Base-by-base conservation (phyloP, 202 grass and related monocot genomes). In the Cymbopogon flexuosus region DNA sequence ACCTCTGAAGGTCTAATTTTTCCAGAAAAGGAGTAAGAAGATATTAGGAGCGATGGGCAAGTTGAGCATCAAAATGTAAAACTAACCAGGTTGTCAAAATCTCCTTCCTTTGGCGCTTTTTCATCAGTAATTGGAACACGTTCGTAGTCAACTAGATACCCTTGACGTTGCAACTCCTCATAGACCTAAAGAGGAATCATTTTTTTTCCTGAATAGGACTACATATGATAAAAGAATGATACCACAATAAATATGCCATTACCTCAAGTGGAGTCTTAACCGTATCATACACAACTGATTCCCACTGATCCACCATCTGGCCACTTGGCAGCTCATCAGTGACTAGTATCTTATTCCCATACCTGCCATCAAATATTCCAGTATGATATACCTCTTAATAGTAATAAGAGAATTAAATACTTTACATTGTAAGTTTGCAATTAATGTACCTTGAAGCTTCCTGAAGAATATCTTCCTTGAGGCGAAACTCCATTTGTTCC, bases 281-380 rank as follows among this genome's bases (percentile, higher is more conserved):
- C 75, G 96, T 95, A 79, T 98, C 88, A 42, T 52, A 81, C 31
- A 80, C 70, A 33, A 95, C 84, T 47, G 84, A 79, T 79, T 98
- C 96, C 96, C 96, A 98, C 35, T 98, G 92, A 70, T 98, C 96
- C 51, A 98, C 92, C 96, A 98, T 98, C 82, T 98, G 92, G 80
- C 96, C 96, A 89, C 88, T 91, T 80, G 96, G 96, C 70, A 98
- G 77, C 87, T 98, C 96, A 77, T 95, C 96, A 37, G 96, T 98
- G 63, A 98, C 96, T 76, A 98, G 92, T 86, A 98, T 93, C 74
- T 90, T 95, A 86, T 95, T 95, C 58, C 82, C 92, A 82, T 95
- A 98, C 63, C 96, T 95, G 83, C 68, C 70, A 84, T 56, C 68
- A 89, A 79, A 83, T 73, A 73, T 70, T 65, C 40, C 72, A 70